Evolutionary conservation across 2,329 filamentous ascomycete species (phyloP).

Genomic region (Thermoascus crustaceus): DNA sequence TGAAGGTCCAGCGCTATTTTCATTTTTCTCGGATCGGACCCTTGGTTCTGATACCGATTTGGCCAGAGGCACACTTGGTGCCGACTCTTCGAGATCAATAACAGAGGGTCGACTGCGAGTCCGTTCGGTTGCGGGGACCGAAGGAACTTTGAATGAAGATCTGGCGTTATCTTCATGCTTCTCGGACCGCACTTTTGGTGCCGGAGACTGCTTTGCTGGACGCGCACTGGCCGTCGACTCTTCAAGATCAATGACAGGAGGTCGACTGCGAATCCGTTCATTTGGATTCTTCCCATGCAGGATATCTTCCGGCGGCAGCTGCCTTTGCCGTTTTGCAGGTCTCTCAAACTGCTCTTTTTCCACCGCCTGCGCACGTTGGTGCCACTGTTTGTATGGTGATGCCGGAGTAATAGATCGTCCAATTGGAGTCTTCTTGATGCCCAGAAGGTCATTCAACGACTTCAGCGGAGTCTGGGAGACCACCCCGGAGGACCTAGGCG

Average conservation of each 20-base stretch:
- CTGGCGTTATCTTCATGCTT: neutral
- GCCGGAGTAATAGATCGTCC: conserved; percentile 53
- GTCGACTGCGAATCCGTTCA: conserved; percentile 4
- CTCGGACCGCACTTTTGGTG: neutral
- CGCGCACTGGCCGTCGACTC: neutral
- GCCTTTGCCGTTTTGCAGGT: conserved; percentile 27
- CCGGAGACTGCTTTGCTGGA: neutral
- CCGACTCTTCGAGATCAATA: conserved; percentile 5
- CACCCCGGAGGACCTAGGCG: conserved; percentile 15
- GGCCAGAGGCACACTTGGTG: neutral
- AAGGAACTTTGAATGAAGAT: neutral
- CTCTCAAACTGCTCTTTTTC: conserved; percentile 14
- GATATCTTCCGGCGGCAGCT: conserved; percentile 11
- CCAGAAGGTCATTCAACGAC: conserved; percentile 56
- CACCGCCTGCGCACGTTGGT: conserved; percentile 8
- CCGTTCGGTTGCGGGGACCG: conserved; percentile 3
- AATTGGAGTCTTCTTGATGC: conserved; percentile 55
- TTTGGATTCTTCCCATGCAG: conserved; percentile 4
- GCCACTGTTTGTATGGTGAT: conserved; percentile 55
- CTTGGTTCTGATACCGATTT: neutral
- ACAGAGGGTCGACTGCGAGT: conserved; percentile 3
- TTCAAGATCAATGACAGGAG: conserved; percentile 6
- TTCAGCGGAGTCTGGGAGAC: conserved; percentile 47
- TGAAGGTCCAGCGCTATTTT: neutral
- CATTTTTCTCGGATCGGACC: neutral